Conservation (phyloP, 2,329 filamentous ascomycete genomes). For the Cordyceps militaris region DNA sequence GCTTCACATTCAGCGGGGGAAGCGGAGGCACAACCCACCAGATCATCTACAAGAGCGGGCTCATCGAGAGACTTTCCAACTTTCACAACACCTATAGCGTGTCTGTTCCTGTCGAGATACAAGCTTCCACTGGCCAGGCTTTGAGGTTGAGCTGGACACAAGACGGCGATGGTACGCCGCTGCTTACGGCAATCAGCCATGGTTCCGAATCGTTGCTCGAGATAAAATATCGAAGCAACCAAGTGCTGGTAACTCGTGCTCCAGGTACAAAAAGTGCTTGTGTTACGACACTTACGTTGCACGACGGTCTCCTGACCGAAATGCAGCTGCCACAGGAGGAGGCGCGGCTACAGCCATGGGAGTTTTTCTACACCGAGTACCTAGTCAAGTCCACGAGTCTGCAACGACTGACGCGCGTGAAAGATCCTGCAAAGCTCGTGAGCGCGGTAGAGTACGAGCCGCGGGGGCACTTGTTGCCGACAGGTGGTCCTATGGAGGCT, state of each 20-base stretch:
- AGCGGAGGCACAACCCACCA: neutral
- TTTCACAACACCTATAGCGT: too few relatives aligned
- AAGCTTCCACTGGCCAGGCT: too few relatives aligned
- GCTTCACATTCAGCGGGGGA: neutral
- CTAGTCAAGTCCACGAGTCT: neutral
- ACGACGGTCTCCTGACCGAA: neutral
- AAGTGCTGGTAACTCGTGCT: too few relatives aligned
- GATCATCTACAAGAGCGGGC: neutral
- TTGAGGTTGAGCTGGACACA: too few relatives aligned
- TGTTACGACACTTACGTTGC: neutral
- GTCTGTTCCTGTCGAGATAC: too few relatives aligned
- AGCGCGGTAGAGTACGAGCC: neutral
- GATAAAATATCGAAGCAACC: neutral
- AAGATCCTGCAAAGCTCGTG: too few relatives aligned
- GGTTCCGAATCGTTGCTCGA: neutral
- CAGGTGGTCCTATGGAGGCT: neutral
- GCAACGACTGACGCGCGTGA: too few relatives aligned
- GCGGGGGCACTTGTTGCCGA: neutral
- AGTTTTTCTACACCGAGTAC: too few relatives aligned
- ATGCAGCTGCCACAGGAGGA: neutral
- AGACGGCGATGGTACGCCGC: too few relatives aligned
- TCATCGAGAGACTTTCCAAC: neutral
- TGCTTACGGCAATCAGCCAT: neutral
- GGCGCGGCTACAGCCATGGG: too few relatives aligned
- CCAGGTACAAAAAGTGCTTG: neutral